Evolutionary conservation across 257 asterid genomes (phyloP).

Genomic region (Solanum rostratum): DNA sequence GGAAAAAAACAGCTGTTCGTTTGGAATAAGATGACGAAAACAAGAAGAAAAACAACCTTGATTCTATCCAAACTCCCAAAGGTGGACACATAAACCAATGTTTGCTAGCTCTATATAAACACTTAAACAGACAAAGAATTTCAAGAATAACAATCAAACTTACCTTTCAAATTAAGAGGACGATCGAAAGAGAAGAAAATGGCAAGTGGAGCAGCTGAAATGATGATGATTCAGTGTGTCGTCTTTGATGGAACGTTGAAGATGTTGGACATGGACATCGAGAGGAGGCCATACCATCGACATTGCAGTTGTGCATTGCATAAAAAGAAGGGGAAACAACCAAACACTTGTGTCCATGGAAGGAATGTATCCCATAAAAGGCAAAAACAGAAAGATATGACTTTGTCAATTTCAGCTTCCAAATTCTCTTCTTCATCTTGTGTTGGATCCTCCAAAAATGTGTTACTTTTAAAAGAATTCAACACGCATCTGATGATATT

Average conservation of each 20-base stretch:
- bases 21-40: background rate
- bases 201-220: conserved; percentile 23
- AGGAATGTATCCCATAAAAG: conserved; percentile 12
- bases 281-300: conserved; percentile 29
- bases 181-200: conserved; percentile 1
- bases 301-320: conserved; percentile 37
- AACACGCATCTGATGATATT: too few relatives aligned
- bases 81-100: background rate
- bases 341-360: background rate
- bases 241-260: conserved; percentile 21
- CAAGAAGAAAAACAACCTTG: background rate
- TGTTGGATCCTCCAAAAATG: too few relatives aligned
- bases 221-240: conserved; percentile 9
- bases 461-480: too few relatives aligned
- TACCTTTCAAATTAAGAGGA: background rate
- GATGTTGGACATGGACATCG: conserved; percentile 19
- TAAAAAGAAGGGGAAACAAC: conserved; percentile 8
- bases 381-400: background rate
- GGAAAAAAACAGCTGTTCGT: background rate
- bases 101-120: conserved; percentile 9
- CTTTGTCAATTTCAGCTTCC: background rate
- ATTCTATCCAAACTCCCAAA: background rate
- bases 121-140: background rate
- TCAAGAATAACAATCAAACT: background rate
- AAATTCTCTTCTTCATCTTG: background rate